Base-by-base conservation (phyloP, 2,329 filamentous ascomycete genomes). In the Biscogniauxia marginata region DNA sequence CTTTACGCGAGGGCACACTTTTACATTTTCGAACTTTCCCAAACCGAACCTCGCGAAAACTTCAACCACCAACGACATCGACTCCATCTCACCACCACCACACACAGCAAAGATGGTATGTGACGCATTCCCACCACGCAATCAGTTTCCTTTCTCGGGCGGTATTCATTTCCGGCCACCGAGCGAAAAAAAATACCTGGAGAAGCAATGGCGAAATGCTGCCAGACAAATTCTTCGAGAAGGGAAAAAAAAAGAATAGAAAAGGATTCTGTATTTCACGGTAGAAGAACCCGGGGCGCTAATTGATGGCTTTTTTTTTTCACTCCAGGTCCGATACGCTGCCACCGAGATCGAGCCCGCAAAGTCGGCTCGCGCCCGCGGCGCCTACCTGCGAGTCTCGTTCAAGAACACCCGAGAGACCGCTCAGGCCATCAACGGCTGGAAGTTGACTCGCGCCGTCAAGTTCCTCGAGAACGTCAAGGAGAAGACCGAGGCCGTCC, bases 401-500 rank as follows among this genome's bases (percentile, higher is more conserved):
- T 99, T 97, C 91, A 99, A 99, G 89, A 99, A 99, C 89, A 99
- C 95, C 78, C 92, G 95, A 76, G 96, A 99, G 86, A 97, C 93
- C 70, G 95, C 96, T 67, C 95, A 98, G 85, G 93, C 93, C 74
- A 96, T 99, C 87, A 98, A 95, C 83, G 93, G 93, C 82, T 96
- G 92, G 92, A 97, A 97, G 85, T 78, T 98, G 75, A 85, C 91
- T 82, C 93, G 95, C 76, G 95, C 95, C 74, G 82, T 97, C 71
- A 87, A 88, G 77, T 99, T 96, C 88, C 91, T 99, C 76, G 91
- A 96, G 85, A 98, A 99, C 80, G 95, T 99, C 73, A 86, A 91
- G 81, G 89, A 89, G 81, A 91, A 99, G 85, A 91, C 89, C 81
- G 95, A 99, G 88, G 93, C 92, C 67, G 90, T 99, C 72, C 93